Evolutionary conservation across 805 yeast genomes (phyloP), one percentile per base, ranked within the genome.

Genomic region (Cyberlindnera xylosilytica): DNA sequence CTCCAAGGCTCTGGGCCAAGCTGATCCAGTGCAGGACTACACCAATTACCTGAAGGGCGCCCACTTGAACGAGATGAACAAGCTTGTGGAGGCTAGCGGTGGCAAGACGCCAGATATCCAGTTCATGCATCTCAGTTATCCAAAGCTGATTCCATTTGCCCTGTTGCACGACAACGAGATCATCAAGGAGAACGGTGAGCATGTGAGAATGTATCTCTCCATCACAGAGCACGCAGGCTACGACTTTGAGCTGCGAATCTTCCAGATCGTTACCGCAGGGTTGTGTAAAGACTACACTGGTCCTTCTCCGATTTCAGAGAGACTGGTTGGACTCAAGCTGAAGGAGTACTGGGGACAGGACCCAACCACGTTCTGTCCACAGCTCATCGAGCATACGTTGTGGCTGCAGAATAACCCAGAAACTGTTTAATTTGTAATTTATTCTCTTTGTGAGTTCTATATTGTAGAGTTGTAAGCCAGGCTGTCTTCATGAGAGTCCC

Each of bases 61-160:
- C 1, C 49, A 49, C 23, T 34, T 53, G 46, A 39, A 42, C 38
- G 49, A 50, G 17, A 6, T 36, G 20, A 52, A 52, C 39, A 38
- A 47, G 6, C 26, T 52, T 2, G 52, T 46, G 4, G 22, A 32
- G 15, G 44, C 51, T 6, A 35, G 47, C n/a, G 46, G 45, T 34
- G 32, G 34, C 9, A 49, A 52, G 9, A 38, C 34, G 22, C 53
- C 63, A 19, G 37, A 31, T 1, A 49, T 65, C 18, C 47, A 70
- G 34, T 79, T 79, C 55, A 72, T 78, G 75, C 86, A 79, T 58
- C 61, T 79, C 47, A 75, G 81, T 15, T 78, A 79, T 54, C 86
- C 86, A 13, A 79, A 74, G 48, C 62, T 68, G 19, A 56, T 57
- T 27, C 70, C 73, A 18, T 58, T 56, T 30, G 52, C 57, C 1